Evolutionary conservation across 2,329 filamentous ascomycete species (phyloP).

Genomic region (Pseudogymnoascus destructans): DNA sequence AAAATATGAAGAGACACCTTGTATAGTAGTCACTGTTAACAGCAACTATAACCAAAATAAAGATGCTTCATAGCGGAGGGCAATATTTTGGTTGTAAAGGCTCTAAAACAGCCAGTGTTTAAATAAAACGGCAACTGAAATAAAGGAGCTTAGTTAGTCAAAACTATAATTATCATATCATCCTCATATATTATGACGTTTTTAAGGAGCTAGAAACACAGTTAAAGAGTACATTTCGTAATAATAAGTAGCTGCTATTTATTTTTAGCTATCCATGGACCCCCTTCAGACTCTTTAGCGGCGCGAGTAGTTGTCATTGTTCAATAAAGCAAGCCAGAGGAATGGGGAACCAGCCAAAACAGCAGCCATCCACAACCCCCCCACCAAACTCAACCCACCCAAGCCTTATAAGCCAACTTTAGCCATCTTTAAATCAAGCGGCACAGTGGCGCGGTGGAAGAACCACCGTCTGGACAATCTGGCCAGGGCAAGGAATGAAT

Average conservation of each 20-base stretch:
- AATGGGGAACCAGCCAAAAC: background rate
- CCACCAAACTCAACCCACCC: background rate
- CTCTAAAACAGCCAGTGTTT: background rate
- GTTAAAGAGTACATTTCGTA: background rate
- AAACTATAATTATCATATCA: background rate
- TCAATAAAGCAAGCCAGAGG: background rate
- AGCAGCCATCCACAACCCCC: background rate
- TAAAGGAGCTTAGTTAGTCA: background rate
- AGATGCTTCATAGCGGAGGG: too few relatives aligned
- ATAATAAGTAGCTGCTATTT: background rate
- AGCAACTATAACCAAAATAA: background rate
- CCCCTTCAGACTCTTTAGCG: background rate
- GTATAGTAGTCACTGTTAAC: background rate
- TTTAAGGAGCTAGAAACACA: background rate
- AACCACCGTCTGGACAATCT: slow-evolving; percentile 4
- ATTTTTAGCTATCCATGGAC: background rate
- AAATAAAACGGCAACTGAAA: background rate
- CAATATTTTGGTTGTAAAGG: background rate
- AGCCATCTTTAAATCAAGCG: slow-evolving; percentile 1
- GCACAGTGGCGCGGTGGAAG: slow-evolving; percentile 3
- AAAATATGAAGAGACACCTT: background rate
- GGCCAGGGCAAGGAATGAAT: slow-evolving; percentile 6
- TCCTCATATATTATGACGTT: background rate
- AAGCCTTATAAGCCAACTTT: background rate
- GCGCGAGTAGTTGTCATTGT: background rate